phyloP scores from a whole-genome alignment of 1,284 basidiomycete genomes.

The Ceratobasidium sp. region DNA sequence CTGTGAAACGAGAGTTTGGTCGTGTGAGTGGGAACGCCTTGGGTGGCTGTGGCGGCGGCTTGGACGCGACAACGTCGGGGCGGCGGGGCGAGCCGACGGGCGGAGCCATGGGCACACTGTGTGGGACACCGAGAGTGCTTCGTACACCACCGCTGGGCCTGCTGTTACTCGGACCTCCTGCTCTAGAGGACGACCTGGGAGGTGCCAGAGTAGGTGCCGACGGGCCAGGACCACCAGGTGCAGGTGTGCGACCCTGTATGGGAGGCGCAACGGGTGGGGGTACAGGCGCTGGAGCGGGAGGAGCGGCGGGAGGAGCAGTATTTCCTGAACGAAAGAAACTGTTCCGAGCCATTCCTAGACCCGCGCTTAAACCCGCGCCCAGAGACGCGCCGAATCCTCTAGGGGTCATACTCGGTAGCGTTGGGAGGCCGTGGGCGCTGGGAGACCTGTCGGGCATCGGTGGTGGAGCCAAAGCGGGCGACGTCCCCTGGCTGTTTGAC shows the following conservation, averaged over 20 bases:
- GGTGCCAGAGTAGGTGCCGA: not conserved
- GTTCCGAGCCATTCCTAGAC: conserved; percentile 3
- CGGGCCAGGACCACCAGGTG: not conserved
- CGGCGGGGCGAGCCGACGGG: conserved; percentile 8
- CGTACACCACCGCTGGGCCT: not conserved
- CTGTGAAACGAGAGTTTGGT: conserved; percentile 31
- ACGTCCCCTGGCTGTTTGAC: conserved; percentile 13
- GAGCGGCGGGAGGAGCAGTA: not conserved
- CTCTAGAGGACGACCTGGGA: conserved; percentile 20
- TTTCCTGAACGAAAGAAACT: not conserved
- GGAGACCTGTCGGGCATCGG: not conserved
- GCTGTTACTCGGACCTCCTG: conserved; percentile 9
- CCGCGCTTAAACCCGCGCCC: not conserved
- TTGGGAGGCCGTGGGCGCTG: not conserved
- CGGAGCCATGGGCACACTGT: conserved; percentile 28
- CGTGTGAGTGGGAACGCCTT: conserved; percentile 25
- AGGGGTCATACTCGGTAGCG: not conserved
- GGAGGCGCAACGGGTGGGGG: not conserved
- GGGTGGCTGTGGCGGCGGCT: conserved; percentile 31
- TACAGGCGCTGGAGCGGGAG: conserved; percentile 2
- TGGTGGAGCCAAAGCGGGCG: not conserved
- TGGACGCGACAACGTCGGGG: conserved; percentile 14
- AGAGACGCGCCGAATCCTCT: not conserved
- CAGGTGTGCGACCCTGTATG: not conserved
- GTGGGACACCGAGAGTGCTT: conserved; percentile 19